Percentiles rank a stretch among this genome's conserved stretches.
Evolutionary conservation across 2,329 filamentous ascomycete genomes (phyloP).

Genomic region (Cephalotrichum gorgonifer): DNA sequence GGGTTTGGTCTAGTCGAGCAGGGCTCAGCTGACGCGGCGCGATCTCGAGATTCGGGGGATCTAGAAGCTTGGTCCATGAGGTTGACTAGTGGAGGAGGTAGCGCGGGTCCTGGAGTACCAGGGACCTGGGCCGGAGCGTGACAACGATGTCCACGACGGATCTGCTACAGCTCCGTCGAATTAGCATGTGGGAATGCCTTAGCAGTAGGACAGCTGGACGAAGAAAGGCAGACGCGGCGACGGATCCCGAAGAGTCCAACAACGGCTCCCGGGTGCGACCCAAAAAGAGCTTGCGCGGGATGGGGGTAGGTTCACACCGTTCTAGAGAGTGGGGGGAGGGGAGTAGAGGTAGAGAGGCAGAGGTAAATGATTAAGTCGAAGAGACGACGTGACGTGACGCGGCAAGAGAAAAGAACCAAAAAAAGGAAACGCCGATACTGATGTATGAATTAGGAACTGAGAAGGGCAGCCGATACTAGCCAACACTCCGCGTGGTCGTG

Average conservation of each 20-base stretch:
- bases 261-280: neutral
- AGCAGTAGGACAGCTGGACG: neutral
- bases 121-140: conserved; percentile 35
- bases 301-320: neutral
- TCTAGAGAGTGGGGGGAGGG: neutral
- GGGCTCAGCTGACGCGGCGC: conserved; percentile 52
- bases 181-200: conserved; percentile 44
- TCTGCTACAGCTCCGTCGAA: conserved; percentile 39
- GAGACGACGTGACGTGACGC: neutral
- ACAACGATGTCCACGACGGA: conserved; percentile 43
- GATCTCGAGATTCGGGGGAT: conserved; percentile 42
- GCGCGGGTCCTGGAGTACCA: conserved; percentile 33
- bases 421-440: neutral
- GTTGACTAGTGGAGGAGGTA: conserved; percentile 24
- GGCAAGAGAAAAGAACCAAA: neutral
- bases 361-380: neutral
- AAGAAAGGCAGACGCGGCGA: neutral
- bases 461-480: neutral
- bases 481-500: neutral
- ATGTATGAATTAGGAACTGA: neutral
- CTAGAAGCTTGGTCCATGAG: conserved; percentile 44
- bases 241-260: neutral
- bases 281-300: neutral
- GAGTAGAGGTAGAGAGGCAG: neutral
- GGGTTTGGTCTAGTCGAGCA: conserved; percentile 53